Percentiles rank a stretch among this genome's conserved stretches.
Conservation (phyloP, 176 grass and related monocot species). For the Puccinellia tenuiflora region DNA sequence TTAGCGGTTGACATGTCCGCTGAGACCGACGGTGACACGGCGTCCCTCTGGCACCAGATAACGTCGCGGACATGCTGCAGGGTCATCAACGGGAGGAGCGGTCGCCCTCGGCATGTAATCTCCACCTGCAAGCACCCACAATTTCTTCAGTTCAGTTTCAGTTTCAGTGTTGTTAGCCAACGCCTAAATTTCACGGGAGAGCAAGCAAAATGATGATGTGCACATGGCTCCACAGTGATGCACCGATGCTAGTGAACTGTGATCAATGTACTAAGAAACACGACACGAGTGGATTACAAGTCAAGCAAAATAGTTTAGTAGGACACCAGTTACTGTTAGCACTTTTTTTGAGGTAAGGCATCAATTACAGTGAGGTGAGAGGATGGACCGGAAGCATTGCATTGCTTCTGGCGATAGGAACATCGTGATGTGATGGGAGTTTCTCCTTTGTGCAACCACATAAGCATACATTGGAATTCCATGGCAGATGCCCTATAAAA, state of each 20-base stretch:
- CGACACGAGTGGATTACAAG: neutral
- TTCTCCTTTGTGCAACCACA: too few species aligned
- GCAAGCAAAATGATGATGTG: constrained; percentile 12
- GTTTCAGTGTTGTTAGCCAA: neutral
- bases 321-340: neutral
- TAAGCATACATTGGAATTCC: constrained; percentile 5
- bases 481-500: constrained; percentile 10
- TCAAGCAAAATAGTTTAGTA: neutral
- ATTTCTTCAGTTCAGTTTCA: constrained; percentile 20
- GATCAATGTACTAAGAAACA: neutral
- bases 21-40: constrained; percentile 13
- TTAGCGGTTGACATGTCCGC: constrained; percentile 30
- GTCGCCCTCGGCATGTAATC: constrained; percentile 58
- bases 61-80: constrained; percentile 56
- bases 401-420: constrained; percentile 25
- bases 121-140: constrained; percentile 46
- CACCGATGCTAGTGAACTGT: neutral
- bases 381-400: neutral
- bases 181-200: neutral
- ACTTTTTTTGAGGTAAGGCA: neutral
- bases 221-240: constrained; percentile 14
- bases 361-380: constrained; percentile 27
- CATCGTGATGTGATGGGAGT: too few species aligned
- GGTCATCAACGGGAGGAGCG: constrained; percentile 40
- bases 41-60: constrained; percentile 56